phyloP scores from a whole-genome alignment of 2,329 filamentous ascomycete genomes.

The Aspergillus arachidicola region DNA sequence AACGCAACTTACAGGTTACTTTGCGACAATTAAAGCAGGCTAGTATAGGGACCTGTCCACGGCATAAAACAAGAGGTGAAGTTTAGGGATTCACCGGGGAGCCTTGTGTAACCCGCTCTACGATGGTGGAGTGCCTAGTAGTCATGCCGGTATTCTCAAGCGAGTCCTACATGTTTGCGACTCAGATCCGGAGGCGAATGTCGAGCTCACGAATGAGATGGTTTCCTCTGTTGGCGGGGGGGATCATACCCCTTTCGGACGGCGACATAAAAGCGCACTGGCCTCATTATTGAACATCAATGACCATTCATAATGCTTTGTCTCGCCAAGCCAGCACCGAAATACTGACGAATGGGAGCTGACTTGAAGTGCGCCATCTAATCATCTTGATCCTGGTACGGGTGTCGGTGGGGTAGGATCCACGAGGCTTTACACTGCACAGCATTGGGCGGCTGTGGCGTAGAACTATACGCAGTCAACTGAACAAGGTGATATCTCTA shows the following conservation, averaged over 20 bases:
- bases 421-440: neutral
- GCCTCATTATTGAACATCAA: neutral
- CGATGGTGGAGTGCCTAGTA: neutral
- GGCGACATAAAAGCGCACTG: conserved; percentile 1
- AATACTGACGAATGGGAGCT: neutral
- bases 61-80: too few relatives aligned
- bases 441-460: neutral
- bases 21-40: neutral
- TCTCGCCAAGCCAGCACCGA: neutral
- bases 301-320: neutral
- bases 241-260: neutral
- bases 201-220: neutral
- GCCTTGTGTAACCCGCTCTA: neutral
- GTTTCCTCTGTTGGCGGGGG: too few relatives aligned
- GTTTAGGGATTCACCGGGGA: neutral
- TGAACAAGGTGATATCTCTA: neutral
- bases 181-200: neutral
- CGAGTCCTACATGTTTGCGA: neutral
- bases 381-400: neutral
- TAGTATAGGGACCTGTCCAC: neutral
- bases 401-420: neutral
- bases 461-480: neutral
- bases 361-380: neutral
- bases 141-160: neutral
- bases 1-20: neutral